Base-by-base conservation (phyloP, 2,329 filamentous ascomycete genomes). In the Trichoderma lentiforme region DNA sequence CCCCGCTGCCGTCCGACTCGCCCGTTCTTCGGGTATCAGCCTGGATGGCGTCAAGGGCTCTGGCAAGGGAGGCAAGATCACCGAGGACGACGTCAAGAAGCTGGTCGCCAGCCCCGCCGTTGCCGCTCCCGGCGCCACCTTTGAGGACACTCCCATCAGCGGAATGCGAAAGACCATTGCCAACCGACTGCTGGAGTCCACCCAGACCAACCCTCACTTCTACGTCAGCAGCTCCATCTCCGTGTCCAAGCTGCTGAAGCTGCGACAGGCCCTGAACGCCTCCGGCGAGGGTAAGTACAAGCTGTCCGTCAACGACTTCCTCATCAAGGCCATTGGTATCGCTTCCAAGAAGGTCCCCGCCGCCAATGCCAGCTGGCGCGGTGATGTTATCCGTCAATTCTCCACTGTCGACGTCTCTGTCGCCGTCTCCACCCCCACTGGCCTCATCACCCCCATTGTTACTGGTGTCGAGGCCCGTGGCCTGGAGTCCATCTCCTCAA, bases 121-220 rank as follows among this genome's bases (percentile, higher is more conserved):
- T 63, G 83, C 85, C 60, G 84, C 88, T 66, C 84, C 89, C 72
- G 89, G 86, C 61, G 87, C 93, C 73, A 84, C 88, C 73, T 98
- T 93, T 84, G 91, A 94, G 84, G 96, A 99, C 81, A 89, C 89
- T 74, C 93, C 94, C 74, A 89, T 95, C 77, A 92, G 88, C 79
- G 92, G 92, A 82, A 99, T 99, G 96, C 95, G 96, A 87, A 98
- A 98, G 90, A 95, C 93, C 76, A 99, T 99, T 82, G 96, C 96
- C 83, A 90, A 85, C 83, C 94, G 96, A 77, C 92, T 99, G 73
- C 91, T 91, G 80, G 81, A 97, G 86, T 98, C 95, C 57, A 89
- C 93, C 83, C 90, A 93, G 83, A 91, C 95, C 84, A 98, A 98
- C 89, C 96, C 96, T 73, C 96, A 98, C 89, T 99, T 97, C 90